Base-by-base conservation (phyloP, 192 early-diverging fungal species). In the Neocallimastix lanati region DNA sequence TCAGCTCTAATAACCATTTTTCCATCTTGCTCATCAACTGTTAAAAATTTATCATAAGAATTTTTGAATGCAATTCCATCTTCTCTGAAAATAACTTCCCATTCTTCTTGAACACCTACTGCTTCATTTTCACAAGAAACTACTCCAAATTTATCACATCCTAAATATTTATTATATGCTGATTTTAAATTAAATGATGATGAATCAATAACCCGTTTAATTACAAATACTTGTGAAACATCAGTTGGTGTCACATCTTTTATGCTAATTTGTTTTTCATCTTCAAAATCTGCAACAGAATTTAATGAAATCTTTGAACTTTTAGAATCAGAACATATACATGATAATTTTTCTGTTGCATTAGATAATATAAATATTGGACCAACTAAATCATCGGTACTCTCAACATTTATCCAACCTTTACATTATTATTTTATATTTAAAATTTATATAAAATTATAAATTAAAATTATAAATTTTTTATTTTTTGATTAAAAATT, bases 21-120 rank as follows among this genome's bases (percentile, higher is more conserved):
- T 81, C 81, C 29, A 50, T 37, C 77, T 28, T 80, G 80, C 78
- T 88, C 87, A 78, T 90, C 92, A 21, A 88, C 86, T 78, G 86
- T 90, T 81, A 94, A 80, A 80, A 90, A 93, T 79, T 89, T 91
- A 25, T 87, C 92, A 79, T 89, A 91, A 16, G 83, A 80, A 80
- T 82, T 92, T 84, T 93, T 88, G 16, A 94, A 84, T 28, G 88
- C 88, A 21, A 91, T 83, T 0, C 93, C 94, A 28, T 90, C 92
- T 18, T 93, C 92, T n/a, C 85, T 78, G 18, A 92, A 78, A 14
- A 90, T 82, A 12, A 91, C 87, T 37, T 86, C 86, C 93, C 92
- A 94, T 82, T 94, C 94, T 81, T 95, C 93, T 58, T 86, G 85
- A n/a, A 89, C 91, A 2, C 93, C 92, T 36, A 94, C 92, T 0